Percentiles rank a stretch among this genome's conserved stretches.
Evolutionary conservation across 345 rosid species (phyloP).

Genomic region (Fremontodendron californicum): DNA sequence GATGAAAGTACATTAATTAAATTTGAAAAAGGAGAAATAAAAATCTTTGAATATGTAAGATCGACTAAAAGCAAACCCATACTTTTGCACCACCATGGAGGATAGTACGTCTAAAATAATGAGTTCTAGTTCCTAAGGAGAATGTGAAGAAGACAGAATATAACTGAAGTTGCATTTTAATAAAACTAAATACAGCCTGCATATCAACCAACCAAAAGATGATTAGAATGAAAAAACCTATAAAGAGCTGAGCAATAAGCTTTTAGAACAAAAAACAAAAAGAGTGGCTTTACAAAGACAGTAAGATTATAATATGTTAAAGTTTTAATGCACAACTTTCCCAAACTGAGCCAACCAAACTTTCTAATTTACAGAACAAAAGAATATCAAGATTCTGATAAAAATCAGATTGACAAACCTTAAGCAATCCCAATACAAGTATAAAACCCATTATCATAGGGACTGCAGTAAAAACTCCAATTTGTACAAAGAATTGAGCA

Average conservation of each 20-base stretch:
- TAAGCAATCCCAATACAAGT: constrained; percentile 78
- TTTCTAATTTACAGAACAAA: not conserved
- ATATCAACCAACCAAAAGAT: constrained; percentile 14
- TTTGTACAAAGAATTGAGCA: no score
- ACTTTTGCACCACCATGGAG: constrained; percentile 99
- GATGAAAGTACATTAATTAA: constrained; percentile 13
- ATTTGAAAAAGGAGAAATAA: not conserved
- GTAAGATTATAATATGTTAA: not conserved
- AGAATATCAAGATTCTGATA: not conserved
- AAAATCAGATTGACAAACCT: constrained; percentile 47
- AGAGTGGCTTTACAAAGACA: not conserved
- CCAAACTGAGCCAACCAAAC: not conserved
- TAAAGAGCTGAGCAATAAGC: not conserved
- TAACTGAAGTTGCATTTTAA: constrained; percentile 92
- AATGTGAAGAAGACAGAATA: constrained; percentile 97
- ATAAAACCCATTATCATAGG: no score
- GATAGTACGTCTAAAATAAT: constrained; percentile 96
- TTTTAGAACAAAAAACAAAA: not conserved
- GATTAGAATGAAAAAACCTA: not conserved
- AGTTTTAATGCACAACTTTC: not conserved
- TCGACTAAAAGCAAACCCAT: constrained; percentile 13
- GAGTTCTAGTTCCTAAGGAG: constrained; percentile 92
- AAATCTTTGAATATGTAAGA: not conserved
- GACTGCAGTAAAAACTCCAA: no score
- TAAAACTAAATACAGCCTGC: constrained; percentile 95